Conservation (phyloP, 768 basidiomycete genomes). For the Pulveroboletus sp. region DNA sequence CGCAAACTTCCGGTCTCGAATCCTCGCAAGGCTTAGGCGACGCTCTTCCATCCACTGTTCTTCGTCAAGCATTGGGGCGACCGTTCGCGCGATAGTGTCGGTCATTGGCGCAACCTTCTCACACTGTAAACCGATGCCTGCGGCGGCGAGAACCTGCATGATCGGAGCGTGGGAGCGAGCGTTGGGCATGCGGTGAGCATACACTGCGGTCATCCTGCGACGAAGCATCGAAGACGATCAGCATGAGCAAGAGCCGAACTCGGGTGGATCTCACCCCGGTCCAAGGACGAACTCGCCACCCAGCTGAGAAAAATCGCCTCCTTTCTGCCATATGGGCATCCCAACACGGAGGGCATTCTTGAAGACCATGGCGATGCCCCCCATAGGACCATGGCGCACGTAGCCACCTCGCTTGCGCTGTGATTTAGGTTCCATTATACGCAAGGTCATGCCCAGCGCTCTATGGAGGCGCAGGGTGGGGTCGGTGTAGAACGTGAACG, state of each 20-base stretch:
- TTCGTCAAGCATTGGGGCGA: constrained; percentile 20
- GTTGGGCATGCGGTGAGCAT: constrained; percentile 81
- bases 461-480: constrained; percentile 65
- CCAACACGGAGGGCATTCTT: constrained; percentile 64
- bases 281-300: constrained; percentile 87
- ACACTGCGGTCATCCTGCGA: constrained; percentile 58
- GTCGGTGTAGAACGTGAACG: constrained; percentile 77
- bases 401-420: constrained; percentile 53
- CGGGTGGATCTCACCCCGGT: constrained; percentile 49
- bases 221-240: constrained; percentile 1
- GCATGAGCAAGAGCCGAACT: not conserved
- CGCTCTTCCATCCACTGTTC: constrained; percentile 37
- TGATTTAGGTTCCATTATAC: constrained; percentile 39
- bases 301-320: constrained; percentile 72
- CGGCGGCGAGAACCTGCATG: constrained; percentile 58
- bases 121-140: constrained; percentile 40
- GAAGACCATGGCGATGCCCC: constrained; percentile 73
- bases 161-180: constrained; percentile 75
- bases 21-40: constrained; percentile 28
- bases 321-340: constrained; percentile 80
- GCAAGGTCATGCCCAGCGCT: constrained; percentile 70
- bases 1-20: constrained; percentile 32
- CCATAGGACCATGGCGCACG: constrained; percentile 58
- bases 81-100: constrained; percentile 4
- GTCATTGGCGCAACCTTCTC: constrained; percentile 15